Evolutionary conservation across 2,329 filamentous ascomycete species (phyloP).

Genomic region (Chrysosporium queenslandicum): DNA sequence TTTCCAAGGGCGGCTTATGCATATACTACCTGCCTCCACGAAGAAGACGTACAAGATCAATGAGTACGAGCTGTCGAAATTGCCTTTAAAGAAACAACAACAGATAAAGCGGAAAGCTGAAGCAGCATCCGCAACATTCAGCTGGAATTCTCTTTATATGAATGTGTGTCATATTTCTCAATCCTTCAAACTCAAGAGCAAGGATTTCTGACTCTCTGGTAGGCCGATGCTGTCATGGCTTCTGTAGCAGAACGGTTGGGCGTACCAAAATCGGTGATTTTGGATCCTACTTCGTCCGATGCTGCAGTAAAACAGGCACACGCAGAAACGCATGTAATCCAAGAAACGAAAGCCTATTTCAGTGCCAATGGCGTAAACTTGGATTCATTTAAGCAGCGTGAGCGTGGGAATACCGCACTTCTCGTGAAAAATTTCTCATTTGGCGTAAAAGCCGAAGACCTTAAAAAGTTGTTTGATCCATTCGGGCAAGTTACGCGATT

Average conservation of each 20-base stretch:
- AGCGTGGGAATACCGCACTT: constrained; percentile 77
- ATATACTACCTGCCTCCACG: constrained; percentile 73
- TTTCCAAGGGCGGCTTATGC: constrained; percentile 85
- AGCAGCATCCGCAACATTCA: constrained; percentile 69
- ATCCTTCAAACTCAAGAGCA: not conserved
- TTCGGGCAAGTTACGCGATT: constrained; percentile 72
- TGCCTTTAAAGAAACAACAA: constrained; percentile 90
- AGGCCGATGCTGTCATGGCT: constrained; percentile 75
- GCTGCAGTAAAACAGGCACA: constrained; percentile 93
- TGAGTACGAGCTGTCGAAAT: constrained; percentile 78
- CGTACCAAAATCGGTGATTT: constrained; percentile 77
- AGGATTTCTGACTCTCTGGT: not conserved
- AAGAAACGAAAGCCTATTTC: constrained; percentile 92
- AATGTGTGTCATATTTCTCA: constrained; percentile 48
- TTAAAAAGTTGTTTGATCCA: constrained; percentile 72
- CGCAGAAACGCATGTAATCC: constrained; percentile 90
- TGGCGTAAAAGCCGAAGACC: constrained; percentile 66
- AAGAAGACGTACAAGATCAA: constrained; percentile 76
- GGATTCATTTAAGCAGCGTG: constrained; percentile 75
- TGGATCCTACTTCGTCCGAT: constrained; percentile 92
- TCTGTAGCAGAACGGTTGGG: constrained; percentile 79
- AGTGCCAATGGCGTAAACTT: constrained; percentile 78
- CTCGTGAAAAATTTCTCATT: constrained; percentile 92
- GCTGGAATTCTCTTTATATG: constrained; percentile 99
- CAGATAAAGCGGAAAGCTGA: constrained; percentile 77